Base-by-base conservation (phyloP, 2,329 filamentous ascomycete genomes). In the Aureobasidium namibiae region DNA sequence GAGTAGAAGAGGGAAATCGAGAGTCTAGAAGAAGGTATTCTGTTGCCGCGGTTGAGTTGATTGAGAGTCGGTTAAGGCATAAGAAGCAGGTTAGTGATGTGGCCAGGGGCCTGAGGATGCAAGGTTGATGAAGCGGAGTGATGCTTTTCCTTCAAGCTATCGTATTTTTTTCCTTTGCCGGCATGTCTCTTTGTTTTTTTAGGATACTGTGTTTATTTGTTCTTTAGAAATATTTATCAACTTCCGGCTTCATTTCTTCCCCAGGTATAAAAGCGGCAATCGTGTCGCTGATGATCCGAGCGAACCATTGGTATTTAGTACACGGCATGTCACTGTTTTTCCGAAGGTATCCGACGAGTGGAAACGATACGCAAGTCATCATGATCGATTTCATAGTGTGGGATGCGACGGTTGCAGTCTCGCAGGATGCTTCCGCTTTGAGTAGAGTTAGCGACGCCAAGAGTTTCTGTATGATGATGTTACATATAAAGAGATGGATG, bases 11-110 rank as follows among this genome's bases (percentile, higher is more conserved):
- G 2, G n/a, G 2, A 1, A 8, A 26, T 2, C 33, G 23, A 4
- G 56, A 41, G 48, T 65, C 65, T 52, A 64, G 63, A 59, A 63
- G 67, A 48, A 63, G 68, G 24, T 66, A 66, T 54, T 70, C 68
- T 33, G 65, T 66, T 38, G 65, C 66, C 60, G 65, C 66, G 7
- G 62, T 67, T 48, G 61, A 63, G 45, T 44, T 63, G 44, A 63
- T 66, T 41, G 59, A 66, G 56, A 64, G 61, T 56, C 60, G 64
- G 38, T 45, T 65, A 48, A 59, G 21, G 29, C 44, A 59, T 16
- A 59, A 52, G 36, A 42, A 18, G 16, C 36, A 36, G 50, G 13
- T 54, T 10, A 54, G 50, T 42, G 50, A 54, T 33, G 36, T 23
- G 16, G 36, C 23, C 1, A 54, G n/a, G 10, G 10, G 50, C 1